Evolutionary conservation across 805 yeast species (phyloP).

Genomic region (Wickerhamomyces silvicola): DNA sequence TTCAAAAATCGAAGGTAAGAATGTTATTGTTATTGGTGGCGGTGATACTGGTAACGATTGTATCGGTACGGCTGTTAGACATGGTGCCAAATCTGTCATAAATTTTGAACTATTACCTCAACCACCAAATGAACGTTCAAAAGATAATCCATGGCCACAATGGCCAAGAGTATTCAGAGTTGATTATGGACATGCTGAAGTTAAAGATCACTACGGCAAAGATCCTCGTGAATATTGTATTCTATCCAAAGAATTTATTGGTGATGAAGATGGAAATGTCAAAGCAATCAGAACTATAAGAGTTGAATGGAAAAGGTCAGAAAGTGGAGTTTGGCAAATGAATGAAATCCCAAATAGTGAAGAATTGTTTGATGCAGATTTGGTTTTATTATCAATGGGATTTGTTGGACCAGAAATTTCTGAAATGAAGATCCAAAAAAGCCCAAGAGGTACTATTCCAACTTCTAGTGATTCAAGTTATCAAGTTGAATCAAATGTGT

Average conservation of each 20-base stretch:
- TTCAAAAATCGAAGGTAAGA: slow-evolving; percentile 68
- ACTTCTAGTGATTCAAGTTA: slow-evolving; percentile 53
- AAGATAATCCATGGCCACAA: slow-evolving; percentile 99
- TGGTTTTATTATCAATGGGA: slow-evolving; percentile 94
- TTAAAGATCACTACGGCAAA: slow-evolving; percentile 87
- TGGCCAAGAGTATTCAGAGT: slow-evolving; percentile 98
- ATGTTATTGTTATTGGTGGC: slow-evolving; percentile 96
- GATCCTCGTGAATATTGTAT: slow-evolving; percentile 98
- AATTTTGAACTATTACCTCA: slow-evolving; percentile 93
- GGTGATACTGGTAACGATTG: slow-evolving; percentile 99
- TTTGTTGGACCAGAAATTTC: slow-evolving; percentile 93
- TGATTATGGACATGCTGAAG: slow-evolving; percentile 97
- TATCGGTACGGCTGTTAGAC: slow-evolving; percentile 94
- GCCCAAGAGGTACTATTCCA: slow-evolving; percentile 78
- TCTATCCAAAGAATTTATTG: slow-evolving; percentile 90
- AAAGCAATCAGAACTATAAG: slow-evolving; percentile 93
- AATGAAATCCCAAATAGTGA: slow-evolving; percentile 94
- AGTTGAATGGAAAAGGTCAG: slow-evolving; percentile 96
- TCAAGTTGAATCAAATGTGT: slow-evolving; percentile 65
- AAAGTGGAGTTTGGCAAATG: slow-evolving; percentile 98
- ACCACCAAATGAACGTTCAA: slow-evolving; percentile 80
- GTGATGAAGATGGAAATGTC: slow-evolving; percentile 91
- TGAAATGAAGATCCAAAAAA: slow-evolving; percentile 56
- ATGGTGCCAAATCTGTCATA: slow-evolving; percentile 89
- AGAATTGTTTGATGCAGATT: slow-evolving; percentile 90